A percentile compares a stretch with the other conserved stretches of the same genome.
phyloP scores from a whole-genome alignment of 352 stramenopile genomes.

The Pythium angustatum region DNA sequence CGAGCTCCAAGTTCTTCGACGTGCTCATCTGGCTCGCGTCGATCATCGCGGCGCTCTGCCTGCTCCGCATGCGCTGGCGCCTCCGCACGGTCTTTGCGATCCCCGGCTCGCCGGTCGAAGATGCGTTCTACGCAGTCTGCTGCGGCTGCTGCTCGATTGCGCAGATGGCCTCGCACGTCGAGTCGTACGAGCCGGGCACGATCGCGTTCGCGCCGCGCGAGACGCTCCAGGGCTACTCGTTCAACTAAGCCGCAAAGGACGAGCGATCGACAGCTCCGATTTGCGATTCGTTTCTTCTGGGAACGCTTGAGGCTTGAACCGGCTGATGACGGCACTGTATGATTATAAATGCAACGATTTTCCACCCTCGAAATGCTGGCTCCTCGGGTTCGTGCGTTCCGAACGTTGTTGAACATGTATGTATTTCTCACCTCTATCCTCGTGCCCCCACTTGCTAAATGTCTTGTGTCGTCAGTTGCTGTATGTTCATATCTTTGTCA shows the following conservation, averaged over 20 bases:
- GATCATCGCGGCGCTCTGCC: constrained; percentile 42
- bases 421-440: constrained; percentile 14
- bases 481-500: constrained; percentile 6
- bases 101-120: constrained; percentile 56
- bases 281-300: neutral
- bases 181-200: constrained; percentile 70
- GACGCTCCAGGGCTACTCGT: constrained; percentile 66
- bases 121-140: constrained; percentile 47
- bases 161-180: constrained; percentile 79
- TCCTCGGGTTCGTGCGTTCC: neutral
- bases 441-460: neutral
- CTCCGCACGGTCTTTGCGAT: constrained; percentile 66
- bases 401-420: constrained; percentile 14
- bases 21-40: constrained; percentile 46
- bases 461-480: constrained; percentile 9
- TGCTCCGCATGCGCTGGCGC: constrained; percentile 54
- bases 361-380: neutral
- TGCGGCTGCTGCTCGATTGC: constrained; percentile 78
- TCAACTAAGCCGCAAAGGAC: constrained; percentile 34
- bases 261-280: constrained; percentile 1
- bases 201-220: constrained; percentile 61
- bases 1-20: constrained; percentile 44
- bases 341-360: constrained; percentile 4
- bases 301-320: neutral
- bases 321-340: neutral